Percentiles rank a stretch among this genome's conserved stretches.
phyloP scores from a whole-genome alignment of 176 grass and related monocot species.

The Phoenix dactylifera region DNA sequence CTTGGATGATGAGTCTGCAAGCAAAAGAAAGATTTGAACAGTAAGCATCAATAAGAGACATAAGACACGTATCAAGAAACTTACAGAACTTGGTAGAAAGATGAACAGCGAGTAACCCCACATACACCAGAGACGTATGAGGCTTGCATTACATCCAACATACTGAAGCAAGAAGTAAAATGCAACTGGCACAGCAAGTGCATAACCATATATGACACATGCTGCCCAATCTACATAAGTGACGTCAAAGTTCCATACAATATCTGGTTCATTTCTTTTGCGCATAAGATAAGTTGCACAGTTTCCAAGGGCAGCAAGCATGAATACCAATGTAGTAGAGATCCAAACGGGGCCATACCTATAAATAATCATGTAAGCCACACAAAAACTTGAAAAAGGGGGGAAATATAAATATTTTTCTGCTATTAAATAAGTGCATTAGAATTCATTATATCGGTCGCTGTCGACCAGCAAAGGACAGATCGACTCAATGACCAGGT shows the following conservation, averaged over 20 bases:
- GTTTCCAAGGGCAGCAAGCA: slow-evolving; percentile 76
- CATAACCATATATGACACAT: slow-evolving; percentile 88
- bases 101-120: slow-evolving; percentile 97
- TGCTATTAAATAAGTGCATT: too few species aligned
- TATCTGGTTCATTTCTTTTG: slow-evolving; percentile 46
- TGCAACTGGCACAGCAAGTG: slow-evolving; percentile 49
- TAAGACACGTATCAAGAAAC: slow-evolving; percentile 17
- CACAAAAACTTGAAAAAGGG: too few species aligned
- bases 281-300: slow-evolving; percentile 73
- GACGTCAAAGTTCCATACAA: slow-evolving; percentile 81
- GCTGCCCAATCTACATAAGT: slow-evolving; percentile 81
- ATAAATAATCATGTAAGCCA: not conserved
- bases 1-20: too few species aligned
- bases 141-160: slow-evolving; percentile 60
- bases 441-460: too few species aligned
- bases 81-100: slow-evolving; percentile 85
- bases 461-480: too few species aligned
- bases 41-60: too few species aligned
- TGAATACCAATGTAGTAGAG: slow-evolving; percentile 74
- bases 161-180: slow-evolving; percentile 95
- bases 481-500: too few species aligned
- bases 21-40: too few species aligned
- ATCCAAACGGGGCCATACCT: slow-evolving; percentile 94
- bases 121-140: slow-evolving; percentile 85
- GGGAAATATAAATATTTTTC: slow-evolving; percentile 2